Evolutionary conservation across 192 early-diverging fungal genomes (phyloP).

Genomic region (Phlyctochytrium arcticum): DNA sequence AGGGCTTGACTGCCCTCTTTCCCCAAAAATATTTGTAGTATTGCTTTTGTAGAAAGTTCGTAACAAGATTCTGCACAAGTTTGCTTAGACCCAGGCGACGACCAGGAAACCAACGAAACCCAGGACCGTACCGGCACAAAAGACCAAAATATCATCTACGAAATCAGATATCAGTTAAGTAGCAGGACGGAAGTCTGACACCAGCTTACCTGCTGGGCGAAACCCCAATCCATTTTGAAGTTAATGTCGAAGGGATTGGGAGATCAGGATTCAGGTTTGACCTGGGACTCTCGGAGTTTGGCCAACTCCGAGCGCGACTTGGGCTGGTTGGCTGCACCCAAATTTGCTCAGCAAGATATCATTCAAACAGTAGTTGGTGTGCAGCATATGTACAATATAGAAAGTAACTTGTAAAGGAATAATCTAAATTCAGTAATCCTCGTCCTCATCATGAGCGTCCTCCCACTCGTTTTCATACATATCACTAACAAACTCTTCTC

Average conservation of each 20-base stretch:
- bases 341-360: too few relatives aligned
- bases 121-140: constrained; percentile 21
- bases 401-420: neutral
- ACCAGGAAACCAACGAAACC: neutral
- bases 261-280: too few relatives aligned
- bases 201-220: constrained; percentile 8
- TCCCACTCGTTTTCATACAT: constrained; percentile 21
- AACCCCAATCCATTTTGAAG: constrained; percentile 20
- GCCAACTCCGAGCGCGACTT: too few relatives aligned
- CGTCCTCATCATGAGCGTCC: neutral
- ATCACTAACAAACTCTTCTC: constrained; percentile 20
- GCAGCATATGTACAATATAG: neutral
- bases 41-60: constrained; percentile 26
- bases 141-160: constrained; percentile 27
- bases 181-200: neutral
- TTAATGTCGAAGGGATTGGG: too few relatives aligned
- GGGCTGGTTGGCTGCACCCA: too few relatives aligned
- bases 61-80: constrained; percentile 12
- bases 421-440: neutral
- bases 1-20: neutral
- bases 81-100: neutral
- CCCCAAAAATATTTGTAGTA: constrained; percentile 7
- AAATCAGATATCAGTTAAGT: neutral
- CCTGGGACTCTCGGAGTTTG: too few relatives aligned
- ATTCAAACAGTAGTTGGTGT: too few relatives aligned